Conservation (phyloP, 352 stramenopile species). For the Globisporangium lucens region DNA sequence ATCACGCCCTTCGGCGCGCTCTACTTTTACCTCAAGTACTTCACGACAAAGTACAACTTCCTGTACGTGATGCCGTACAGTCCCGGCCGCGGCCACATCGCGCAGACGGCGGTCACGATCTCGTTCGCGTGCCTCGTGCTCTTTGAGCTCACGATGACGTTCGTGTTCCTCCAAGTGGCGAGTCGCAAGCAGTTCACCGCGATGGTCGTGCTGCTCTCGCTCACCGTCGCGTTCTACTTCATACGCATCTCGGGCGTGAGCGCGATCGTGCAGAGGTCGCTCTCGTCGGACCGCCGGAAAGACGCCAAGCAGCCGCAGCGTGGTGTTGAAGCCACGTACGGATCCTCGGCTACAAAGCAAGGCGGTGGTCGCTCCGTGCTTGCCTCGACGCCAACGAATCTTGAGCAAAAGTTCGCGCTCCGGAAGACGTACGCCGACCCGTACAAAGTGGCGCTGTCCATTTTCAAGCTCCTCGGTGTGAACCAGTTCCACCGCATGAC, state of each 20-base stretch:
- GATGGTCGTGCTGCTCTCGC: constrained; percentile 50
- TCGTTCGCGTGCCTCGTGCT: constrained; percentile 64
- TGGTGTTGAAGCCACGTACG: neutral
- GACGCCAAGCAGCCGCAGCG: neutral
- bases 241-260: constrained; percentile 45
- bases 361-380: neutral
- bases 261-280: constrained; percentile 32
- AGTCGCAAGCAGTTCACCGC: constrained; percentile 47
- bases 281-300: constrained; percentile 21
- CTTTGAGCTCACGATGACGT: constrained; percentile 73
- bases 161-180: constrained; percentile 69
- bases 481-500: constrained; percentile 74
- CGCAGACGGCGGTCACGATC: constrained; percentile 57
- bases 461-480: constrained; percentile 67
- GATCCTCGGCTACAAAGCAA: neutral
- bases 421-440: constrained; percentile 59
- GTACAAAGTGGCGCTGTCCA: constrained; percentile 68
- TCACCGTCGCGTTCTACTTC: constrained; percentile 48
- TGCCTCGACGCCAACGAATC: constrained; percentile 25
- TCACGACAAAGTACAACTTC: constrained; percentile 80
- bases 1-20: constrained; percentile 74
- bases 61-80: constrained; percentile 75
- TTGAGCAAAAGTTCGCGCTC: constrained; percentile 38
- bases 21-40: constrained; percentile 80
- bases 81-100: constrained; percentile 60